phyloP scores from a whole-genome alignment of 163 green algal species.

The Dunaliella salina region DNA sequence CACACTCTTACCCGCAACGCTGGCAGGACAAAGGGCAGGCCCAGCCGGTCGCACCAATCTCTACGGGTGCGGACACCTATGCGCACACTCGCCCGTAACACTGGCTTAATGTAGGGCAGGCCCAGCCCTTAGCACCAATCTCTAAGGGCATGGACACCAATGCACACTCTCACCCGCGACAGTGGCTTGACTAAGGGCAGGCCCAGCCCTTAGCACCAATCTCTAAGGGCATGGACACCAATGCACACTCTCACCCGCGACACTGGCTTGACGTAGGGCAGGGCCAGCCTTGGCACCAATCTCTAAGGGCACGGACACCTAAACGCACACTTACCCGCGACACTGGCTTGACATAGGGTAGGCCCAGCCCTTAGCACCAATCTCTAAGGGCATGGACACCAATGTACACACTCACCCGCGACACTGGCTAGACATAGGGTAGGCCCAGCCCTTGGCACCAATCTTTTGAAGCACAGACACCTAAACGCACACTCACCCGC shows the following conservation, averaged over 20 bases:
- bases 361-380: conserved; percentile 43
- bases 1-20: conserved; percentile 25
- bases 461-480: conserved; percentile 50
- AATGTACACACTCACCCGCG: background rate
- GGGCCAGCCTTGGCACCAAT: conserved; percentile 48
- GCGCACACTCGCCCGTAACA: conserved; percentile 40
- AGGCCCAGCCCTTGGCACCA: conserved; percentile 46
- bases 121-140: conserved; percentile 43
- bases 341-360: conserved; percentile 39
- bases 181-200: conserved; percentile 38
- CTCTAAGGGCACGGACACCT: conserved; percentile 48
- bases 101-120: conserved; percentile 37
- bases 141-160: too few species aligned
- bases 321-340: conserved; percentile 36
- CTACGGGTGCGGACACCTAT: conserved; percentile 49
- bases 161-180: conserved; percentile 29
- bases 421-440: conserved; percentile 36
- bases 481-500: conserved; percentile 38
- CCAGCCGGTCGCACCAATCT: conserved; percentile 50
- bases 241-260: conserved; percentile 45
- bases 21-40: conserved; percentile 37
- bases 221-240: conserved; percentile 48
- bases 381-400: conserved; percentile 46
- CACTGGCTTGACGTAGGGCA: conserved; percentile 38
- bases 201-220: conserved; percentile 48